These are phyloP conservation scores for Helianthus tuberosus DNA, from an alignment of 129 eudicot genomes.

Conservation along the genomic window DNA sequence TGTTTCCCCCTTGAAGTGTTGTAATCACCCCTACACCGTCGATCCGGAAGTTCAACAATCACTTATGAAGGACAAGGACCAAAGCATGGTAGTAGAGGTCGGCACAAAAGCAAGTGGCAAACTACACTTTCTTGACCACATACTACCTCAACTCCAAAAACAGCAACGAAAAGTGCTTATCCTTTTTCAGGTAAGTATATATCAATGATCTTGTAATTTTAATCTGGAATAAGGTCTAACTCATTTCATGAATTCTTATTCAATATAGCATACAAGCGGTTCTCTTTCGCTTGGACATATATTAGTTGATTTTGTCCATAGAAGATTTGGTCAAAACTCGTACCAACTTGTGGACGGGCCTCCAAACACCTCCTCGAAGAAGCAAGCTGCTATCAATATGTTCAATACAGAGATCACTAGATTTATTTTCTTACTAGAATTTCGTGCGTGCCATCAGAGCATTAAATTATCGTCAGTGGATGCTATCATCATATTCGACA, in stretches of 20 bases:
- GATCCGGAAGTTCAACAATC: conserved; percentile 45
- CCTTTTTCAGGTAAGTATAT: conserved; percentile 67
- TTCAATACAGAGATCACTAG: conserved; percentile 60
- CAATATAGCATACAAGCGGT: conserved; percentile 42
- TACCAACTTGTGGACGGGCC: conserved; percentile 62
- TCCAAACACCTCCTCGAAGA: conserved; percentile 33
- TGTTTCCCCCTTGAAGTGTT: conserved; percentile 55
- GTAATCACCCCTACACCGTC: conserved; percentile 80
- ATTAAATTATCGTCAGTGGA: conserved; percentile 70
- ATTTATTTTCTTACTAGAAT: conserved; percentile 66
- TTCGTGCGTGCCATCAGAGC: conserved; percentile 51
- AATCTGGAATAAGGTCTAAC: background rate
- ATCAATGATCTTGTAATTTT: background rate
- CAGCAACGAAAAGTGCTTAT: conserved; percentile 59
- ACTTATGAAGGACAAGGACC: conserved; percentile 43
- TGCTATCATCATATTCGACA: conserved; percentile 58
- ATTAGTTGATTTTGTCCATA: conserved; percentile 55
- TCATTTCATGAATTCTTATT: conserved; percentile 1
- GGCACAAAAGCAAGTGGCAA: conserved; percentile 85
- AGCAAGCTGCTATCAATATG: conserved; percentile 56
- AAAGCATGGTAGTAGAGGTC: conserved; percentile 41
- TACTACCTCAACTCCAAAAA: conserved; percentile 58
- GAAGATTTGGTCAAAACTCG: conserved; percentile 66
- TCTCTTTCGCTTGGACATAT: conserved; percentile 45
- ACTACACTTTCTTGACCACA: conserved; percentile 63